Conservation (phyloP, 2,329 filamentous ascomycete genomes). For the Colletotrichum tropicale region DNA sequence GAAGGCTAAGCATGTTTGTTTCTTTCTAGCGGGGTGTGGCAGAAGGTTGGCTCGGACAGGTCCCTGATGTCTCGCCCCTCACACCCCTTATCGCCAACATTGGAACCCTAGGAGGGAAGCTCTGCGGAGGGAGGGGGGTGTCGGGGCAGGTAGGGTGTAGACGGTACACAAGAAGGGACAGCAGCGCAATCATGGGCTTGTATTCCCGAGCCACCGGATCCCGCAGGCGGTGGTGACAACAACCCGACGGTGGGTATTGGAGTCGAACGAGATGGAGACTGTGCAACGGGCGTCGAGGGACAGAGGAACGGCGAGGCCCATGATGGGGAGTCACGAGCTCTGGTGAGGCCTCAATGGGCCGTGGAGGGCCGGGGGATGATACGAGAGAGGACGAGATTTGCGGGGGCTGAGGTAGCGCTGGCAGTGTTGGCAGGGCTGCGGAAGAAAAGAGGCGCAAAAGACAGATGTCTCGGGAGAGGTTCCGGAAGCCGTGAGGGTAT, state of each 20-base stretch:
- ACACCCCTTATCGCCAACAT: not conserved
- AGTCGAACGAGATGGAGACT: not conserved
- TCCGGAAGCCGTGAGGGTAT: conserved; percentile 1
- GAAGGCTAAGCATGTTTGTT: conserved; percentile 12
- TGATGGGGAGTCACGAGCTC: not conserved
- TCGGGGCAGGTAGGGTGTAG: not conserved
- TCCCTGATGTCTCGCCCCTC: conserved; percentile 15
- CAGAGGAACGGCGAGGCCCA: not conserved
- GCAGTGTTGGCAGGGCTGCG: not conserved
- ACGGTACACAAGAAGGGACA: conserved; percentile 8
- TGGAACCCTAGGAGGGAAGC: not conserved
- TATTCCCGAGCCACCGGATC: conserved; percentile 19
- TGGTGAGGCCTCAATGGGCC: not conserved
- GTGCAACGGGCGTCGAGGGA: not conserved
- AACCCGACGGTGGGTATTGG: not conserved
- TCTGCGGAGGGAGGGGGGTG: not conserved
- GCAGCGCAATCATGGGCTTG: conserved; percentile 14
- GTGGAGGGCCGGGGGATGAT: not conserved
- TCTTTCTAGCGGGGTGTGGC: not conserved
- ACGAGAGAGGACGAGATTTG: not conserved
- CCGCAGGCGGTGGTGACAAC: conserved; percentile 7
- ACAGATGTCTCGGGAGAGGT: not conserved
- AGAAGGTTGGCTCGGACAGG: not conserved
- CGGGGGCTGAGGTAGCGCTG: not conserved
- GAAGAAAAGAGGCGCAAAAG: not conserved